Evolutionary conservation across 352 stramenopile species (phyloP).

Genomic region (Pythium folliculosum): DNA sequence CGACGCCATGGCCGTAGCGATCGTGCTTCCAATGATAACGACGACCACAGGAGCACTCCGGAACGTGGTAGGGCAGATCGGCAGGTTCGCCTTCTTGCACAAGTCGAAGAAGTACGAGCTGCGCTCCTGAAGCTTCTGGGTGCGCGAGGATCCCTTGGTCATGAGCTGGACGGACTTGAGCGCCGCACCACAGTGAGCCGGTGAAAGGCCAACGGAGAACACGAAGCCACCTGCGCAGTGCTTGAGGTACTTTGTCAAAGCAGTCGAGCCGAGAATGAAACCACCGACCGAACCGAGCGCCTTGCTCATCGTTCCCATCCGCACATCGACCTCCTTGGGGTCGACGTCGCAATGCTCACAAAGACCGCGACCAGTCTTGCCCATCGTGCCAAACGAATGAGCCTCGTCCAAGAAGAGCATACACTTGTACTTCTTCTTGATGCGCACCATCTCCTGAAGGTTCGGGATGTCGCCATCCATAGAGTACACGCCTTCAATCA

Average conservation of each 20-base stretch:
- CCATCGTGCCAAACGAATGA: slow-evolving; percentile 44
- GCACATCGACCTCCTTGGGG: slow-evolving; percentile 36
- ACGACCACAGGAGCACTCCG: slow-evolving; percentile 75
- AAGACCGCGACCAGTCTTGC: slow-evolving; percentile 39
- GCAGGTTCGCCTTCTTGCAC: slow-evolving; percentile 64
- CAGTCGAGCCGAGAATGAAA: slow-evolving; percentile 37
- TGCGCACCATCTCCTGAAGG: slow-evolving; percentile 33
- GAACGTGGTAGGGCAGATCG: slow-evolving; percentile 61
- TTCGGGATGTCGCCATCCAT: slow-evolving; percentile 44
- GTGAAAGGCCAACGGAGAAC: slow-evolving; percentile 54
- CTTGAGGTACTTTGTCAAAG: slow-evolving; percentile 41
- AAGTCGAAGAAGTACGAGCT: slow-evolving; percentile 79
- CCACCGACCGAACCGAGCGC: slow-evolving; percentile 37
- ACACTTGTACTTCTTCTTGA: slow-evolving; percentile 43
- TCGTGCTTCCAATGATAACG: slow-evolving; percentile 80
- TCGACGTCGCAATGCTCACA: slow-evolving; percentile 35
- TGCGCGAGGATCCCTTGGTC: slow-evolving; percentile 56
- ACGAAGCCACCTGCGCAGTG: slow-evolving; percentile 46
- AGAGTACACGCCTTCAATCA: slow-evolving; percentile 45
- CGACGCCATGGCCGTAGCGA: slow-evolving; percentile 73
- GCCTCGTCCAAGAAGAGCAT: slow-evolving; percentile 44
- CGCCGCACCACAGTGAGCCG: slow-evolving; percentile 63
- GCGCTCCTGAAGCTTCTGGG: slow-evolving; percentile 58
- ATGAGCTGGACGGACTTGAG: slow-evolving; percentile 75
- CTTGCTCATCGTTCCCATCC: slow-evolving; percentile 54